Conservation (phyloP, 2,329 filamentous ascomycete species). For the Nemania abortiva region DNA sequence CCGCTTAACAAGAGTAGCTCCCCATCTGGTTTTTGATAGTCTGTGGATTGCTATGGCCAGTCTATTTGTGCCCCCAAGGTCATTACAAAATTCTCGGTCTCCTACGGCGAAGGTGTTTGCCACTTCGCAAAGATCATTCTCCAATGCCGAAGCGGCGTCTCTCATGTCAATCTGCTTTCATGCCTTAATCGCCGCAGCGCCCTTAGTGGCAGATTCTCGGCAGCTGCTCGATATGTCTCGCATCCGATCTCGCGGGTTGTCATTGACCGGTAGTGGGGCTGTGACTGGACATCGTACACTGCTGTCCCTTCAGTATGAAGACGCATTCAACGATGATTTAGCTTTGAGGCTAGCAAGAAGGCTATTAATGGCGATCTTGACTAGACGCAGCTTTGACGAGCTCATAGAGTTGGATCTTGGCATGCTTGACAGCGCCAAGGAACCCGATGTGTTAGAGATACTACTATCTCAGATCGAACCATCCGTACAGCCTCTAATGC, state of each 20-base stretch:
- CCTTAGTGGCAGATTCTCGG: constrained; percentile 61
- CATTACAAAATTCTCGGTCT: constrained; percentile 57
- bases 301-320: constrained; percentile 71
- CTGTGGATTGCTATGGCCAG: constrained; percentile 72
- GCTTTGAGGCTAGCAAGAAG: constrained; percentile 69
- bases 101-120: constrained; percentile 55
- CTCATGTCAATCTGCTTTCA: constrained; percentile 72
- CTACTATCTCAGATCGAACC: constrained; percentile 67
- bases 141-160: constrained; percentile 63
- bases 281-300: constrained; percentile 61
- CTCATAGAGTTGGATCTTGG: constrained; percentile 55
- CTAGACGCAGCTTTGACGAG: constrained; percentile 64
- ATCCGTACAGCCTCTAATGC: constrained; percentile 59
- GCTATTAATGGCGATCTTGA: constrained; percentile 68
- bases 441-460: constrained; percentile 60
- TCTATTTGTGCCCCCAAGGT: constrained; percentile 67
- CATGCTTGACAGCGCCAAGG: constrained; percentile 49
- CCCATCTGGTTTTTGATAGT: constrained; percentile 71
- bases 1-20: constrained; percentile 67
- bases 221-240: constrained; percentile 71
- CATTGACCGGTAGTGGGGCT: constrained; percentile 60
- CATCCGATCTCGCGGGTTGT: constrained; percentile 66
- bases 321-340: constrained; percentile 71
- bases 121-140: constrained; percentile 54
- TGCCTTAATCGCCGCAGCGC: constrained; percentile 70